phyloP scores from a whole-genome alignment of 768 basidiomycete genomes.

The Tulasnella calospora region DNA sequence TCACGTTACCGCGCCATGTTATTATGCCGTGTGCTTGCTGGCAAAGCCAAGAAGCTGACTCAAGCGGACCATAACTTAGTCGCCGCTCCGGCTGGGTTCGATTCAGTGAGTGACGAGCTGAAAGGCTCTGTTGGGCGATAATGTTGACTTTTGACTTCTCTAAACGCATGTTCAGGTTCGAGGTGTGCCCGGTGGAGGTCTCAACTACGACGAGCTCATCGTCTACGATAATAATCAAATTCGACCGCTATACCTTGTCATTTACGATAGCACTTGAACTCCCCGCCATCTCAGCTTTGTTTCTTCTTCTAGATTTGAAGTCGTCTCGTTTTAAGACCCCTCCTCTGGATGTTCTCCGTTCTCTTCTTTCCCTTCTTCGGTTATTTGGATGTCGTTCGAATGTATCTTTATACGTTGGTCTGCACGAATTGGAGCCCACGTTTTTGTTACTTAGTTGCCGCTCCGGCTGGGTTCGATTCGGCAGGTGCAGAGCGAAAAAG shows the following conservation, averaged over 20 bases:
- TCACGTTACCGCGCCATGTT: neutral
- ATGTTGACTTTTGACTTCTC: neutral
- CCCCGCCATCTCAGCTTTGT: no score
- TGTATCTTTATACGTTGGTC: no score
- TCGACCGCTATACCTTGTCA: neutral
- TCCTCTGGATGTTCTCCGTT: no score
- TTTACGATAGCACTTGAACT: neutral
- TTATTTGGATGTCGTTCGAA: no score
- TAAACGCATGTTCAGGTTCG: neutral
- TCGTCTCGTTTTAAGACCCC: no score
- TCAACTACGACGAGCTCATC: slow-evolving; percentile 1
- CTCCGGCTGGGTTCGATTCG: no score
- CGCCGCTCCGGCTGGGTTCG: neutral
- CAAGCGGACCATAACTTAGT: neutral
- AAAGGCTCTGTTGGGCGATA: neutral
- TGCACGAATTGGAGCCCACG: no score
- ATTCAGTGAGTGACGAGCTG: neutral
- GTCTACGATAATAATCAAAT: slow-evolving; percentile 7
- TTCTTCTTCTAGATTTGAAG: no score
- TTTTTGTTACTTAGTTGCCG: no score
- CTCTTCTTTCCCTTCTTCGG: neutral
- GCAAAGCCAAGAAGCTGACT: neutral
- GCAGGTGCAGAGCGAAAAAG: no score
- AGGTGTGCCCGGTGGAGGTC: neutral
- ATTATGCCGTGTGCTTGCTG: neutral